A percentile compares a stretch with the other conserved stretches of the same genome.
These are phyloP conservation scores for Scheffersomyces illinoinensis DNA, from an alignment of 1,139 yeast genomes.

Conservation along the genomic window DNA sequence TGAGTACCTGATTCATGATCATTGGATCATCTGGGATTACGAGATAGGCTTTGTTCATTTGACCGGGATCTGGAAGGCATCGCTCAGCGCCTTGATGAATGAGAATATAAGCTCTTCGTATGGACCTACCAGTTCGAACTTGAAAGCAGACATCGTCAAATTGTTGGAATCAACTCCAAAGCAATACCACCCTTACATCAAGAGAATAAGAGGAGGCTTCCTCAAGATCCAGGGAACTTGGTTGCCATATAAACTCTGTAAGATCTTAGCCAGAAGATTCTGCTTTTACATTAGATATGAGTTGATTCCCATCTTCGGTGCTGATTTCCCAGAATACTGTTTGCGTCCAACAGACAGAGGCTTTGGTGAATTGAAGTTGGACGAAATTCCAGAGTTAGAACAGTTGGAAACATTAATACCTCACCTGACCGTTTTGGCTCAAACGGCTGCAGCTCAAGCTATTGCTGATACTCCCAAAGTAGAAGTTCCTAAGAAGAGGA, in stretches of 20 bases:
- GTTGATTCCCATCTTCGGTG: conserved; percentile 80
- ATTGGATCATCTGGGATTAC: conserved; percentile 87
- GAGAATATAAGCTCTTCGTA: conserved; percentile 4
- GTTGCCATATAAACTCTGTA: conserved; percentile 76
- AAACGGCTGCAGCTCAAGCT: not conserved
- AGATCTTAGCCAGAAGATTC: conserved; percentile 67
- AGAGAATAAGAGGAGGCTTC: conserved; percentile 87
- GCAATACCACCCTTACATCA: conserved; percentile 59
- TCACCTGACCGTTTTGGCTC: not conserved
- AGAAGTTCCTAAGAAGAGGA: conserved; percentile 4
- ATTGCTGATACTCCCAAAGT: not conserved
- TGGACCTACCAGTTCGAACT: conserved; percentile 25
- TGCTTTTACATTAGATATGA: conserved; percentile 78
- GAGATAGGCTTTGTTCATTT: conserved; percentile 86
- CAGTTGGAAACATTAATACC: not conserved
- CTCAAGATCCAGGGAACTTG: conserved; percentile 95
- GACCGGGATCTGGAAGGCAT: conserved; percentile 87
- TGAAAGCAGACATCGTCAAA: conserved; percentile 76
- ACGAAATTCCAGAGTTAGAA: conserved; percentile 19
- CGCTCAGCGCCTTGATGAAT: conserved; percentile 34
- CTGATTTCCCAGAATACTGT: conserved; percentile 69
- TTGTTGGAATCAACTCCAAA: conserved; percentile 73
- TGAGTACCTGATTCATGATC: conserved; percentile 64
- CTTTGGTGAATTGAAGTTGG: conserved; percentile 61
- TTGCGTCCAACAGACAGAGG: conserved; percentile 64